These are phyloP conservation scores for Brasilioporus rufonigricans DNA, from an alignment of 768 basidiomycete genomes.

Conservation along the genomic window DNA sequence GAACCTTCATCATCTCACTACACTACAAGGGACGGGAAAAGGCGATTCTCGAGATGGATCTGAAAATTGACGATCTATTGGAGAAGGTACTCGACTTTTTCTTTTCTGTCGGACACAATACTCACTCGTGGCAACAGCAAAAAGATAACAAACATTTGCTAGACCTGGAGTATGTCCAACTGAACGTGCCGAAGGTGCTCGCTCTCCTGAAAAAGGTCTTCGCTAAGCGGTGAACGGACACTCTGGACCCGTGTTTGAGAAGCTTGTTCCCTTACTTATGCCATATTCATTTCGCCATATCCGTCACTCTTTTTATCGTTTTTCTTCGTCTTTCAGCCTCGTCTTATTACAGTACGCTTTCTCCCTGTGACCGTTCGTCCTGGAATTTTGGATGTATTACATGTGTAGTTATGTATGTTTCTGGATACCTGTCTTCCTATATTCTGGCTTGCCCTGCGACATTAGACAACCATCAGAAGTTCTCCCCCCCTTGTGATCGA, in stretches of 20 bases:
- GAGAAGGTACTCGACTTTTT: conserved; percentile 71
- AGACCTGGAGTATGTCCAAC: conserved; percentile 96
- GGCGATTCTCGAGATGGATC: conserved; percentile 98
- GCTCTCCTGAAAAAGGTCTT: conserved; percentile 93
- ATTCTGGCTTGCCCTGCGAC: conserved; percentile 9
- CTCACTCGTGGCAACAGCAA: conserved; percentile 61
- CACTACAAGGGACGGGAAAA: conserved; percentile 99
- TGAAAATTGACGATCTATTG: conserved; percentile 96
- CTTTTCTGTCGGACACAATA: neutral
- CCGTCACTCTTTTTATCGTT: conserved; percentile 21
- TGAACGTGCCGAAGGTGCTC: conserved; percentile 94
- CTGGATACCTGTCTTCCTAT: conserved; percentile 36
- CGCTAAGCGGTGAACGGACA: conserved; percentile 65
- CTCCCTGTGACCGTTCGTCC: conserved; percentile 28
- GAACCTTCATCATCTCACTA: conserved; percentile 97
- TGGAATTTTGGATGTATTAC: conserved; percentile 35
- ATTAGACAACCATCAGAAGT: neutral
- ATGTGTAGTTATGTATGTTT: conserved; percentile 37
- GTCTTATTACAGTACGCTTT: conserved; percentile 20
- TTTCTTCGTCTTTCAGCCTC: conserved; percentile 5
- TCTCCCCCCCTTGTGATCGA: neutral
- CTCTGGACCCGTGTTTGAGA: conserved; percentile 15
- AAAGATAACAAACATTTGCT: conserved; percentile 97
- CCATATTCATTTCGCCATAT: conserved; percentile 35
- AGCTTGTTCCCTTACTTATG: conserved; percentile 31